Evolutionary conservation across 2,329 filamentous ascomycete species (phyloP), one percentile per base, ranked within the genome.

Genomic region (Capronia epimyces): DNA sequence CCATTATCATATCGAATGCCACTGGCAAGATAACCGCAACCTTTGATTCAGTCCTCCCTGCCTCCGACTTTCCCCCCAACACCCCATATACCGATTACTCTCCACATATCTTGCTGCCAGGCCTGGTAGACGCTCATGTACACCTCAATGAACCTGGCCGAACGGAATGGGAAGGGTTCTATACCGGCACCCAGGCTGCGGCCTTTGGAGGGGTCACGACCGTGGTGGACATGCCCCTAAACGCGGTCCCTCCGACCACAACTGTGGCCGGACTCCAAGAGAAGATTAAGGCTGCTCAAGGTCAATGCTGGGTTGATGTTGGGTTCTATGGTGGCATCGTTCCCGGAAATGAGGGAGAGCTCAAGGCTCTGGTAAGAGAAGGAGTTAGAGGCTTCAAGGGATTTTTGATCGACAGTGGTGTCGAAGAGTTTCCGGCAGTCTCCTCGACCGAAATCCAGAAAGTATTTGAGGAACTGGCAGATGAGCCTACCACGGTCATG

Each of bases 131-230:
- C 67, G 91, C 93, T 29, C 93, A 98, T 68, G 93, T 98, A 31
- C 93, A 98, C 72, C 81, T 97, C 62, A 97, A 97, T 65, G 93
- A 98, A 72, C 93, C 93, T 0, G 93, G 93, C 36, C 81, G 93
- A 50, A 96, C 91, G 46, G 91, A 96, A 79, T 97, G 93, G 93
- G 93, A 98, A 67, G 93, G 93, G 9, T 98, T 98, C 75, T 87
- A 85, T 75, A 96, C 90, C 0, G 93, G 93, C 43, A 97, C 93
- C 20, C 81, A 87, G 62, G 93, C 93, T 27, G 93, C 93, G 3
- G 93, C 93, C 9, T 94, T 91, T 62, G 93, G 93, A 34, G 93
- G 93, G 62, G 93, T 97, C 21, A 98, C 93, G 3, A 97, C 93
- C 0, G 89, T 98, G 8, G 75, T 98, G 64, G 93, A 97, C 70